Evolutionary conservation across 169 alveolate genomes (phyloP).

Genomic region (Plasmodium gaboni): DNA sequence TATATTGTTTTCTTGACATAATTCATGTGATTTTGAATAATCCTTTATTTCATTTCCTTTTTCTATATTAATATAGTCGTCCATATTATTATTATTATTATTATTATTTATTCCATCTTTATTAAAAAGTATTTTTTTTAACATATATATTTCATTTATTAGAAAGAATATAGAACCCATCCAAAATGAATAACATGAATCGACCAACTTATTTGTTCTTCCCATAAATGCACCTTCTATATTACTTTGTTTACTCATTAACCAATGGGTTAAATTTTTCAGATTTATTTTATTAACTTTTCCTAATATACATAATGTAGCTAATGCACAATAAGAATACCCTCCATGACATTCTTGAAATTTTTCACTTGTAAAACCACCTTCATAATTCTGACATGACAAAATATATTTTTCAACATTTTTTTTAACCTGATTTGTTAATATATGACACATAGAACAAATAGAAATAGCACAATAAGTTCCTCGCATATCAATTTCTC

Average conservation of each 20-base stretch:
- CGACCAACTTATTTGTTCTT: slow-evolving; percentile 97
- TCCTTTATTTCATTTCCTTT: neutral
- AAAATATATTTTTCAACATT: slow-evolving; percentile 92
- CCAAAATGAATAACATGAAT: slow-evolving; percentile 98
- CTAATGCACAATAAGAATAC: slow-evolving; percentile 97
- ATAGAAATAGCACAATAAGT: slow-evolving; percentile 94
- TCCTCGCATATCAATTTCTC: slow-evolving; percentile 97
- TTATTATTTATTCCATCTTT: slow-evolving; percentile 40
- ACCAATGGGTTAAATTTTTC: slow-evolving; percentile 91
- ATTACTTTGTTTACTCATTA: slow-evolving; percentile 89
- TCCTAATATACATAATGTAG: slow-evolving; percentile 91
- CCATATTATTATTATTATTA: slow-evolving; percentile 70
- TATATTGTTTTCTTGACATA: slow-evolving; percentile 75
- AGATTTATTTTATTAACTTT: slow-evolving; percentile 89
- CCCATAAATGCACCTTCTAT: slow-evolving; percentile 98
- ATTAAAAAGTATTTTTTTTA: slow-evolving; percentile 32
- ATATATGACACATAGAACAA: slow-evolving; percentile 92
- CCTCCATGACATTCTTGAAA: slow-evolving; percentile 98
- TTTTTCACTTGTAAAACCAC: slow-evolving; percentile 96
- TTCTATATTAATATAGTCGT: neutral
- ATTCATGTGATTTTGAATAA: slow-evolving; percentile 6
- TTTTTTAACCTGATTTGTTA: slow-evolving; percentile 89
- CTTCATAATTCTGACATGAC: slow-evolving; percentile 96
- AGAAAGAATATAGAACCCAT: slow-evolving; percentile 92
- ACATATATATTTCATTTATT: slow-evolving; percentile 79